A percentile compares a stretch with the other conserved stretches of the same genome.
phyloP scores from a whole-genome alignment of 148 eudicot species.

The Pharnaceum exiguum region DNA sequence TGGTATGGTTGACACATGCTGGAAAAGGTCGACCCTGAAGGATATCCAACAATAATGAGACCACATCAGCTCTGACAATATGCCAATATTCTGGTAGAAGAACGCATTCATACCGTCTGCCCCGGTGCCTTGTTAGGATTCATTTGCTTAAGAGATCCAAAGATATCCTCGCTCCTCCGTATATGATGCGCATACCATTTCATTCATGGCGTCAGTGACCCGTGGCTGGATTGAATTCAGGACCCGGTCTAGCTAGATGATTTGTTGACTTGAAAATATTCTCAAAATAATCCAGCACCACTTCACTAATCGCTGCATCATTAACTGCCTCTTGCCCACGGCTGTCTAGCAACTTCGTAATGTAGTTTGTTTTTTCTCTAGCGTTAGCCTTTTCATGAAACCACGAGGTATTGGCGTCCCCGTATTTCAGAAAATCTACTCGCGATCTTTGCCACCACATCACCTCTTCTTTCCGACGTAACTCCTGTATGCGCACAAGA shows the following conservation, averaged over 20 bases:
- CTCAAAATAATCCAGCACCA: too few species aligned
- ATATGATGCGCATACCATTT: not conserved
- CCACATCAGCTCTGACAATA: not conserved
- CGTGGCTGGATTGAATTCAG: not conserved
- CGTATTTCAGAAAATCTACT: not conserved
- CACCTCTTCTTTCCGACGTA: not conserved
- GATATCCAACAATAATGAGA: not conserved
- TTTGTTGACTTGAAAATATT: too few species aligned
- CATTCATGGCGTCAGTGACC: not conserved
- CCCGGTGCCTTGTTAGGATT: not conserved
- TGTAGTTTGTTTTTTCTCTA: not conserved
- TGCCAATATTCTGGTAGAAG: not conserved
- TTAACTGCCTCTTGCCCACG: not conserved
- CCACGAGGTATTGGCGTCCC: not conserved
- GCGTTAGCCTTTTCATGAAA: not conserved
- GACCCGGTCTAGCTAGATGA: not conserved
- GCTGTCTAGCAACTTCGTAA: not conserved
- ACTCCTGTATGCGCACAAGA: not conserved
- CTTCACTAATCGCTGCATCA: not conserved
- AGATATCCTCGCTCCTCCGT: not conserved
- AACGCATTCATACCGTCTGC: not conserved
- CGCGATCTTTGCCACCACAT: not conserved
- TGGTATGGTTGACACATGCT: not conserved
- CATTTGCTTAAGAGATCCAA: not conserved
- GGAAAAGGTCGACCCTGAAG: not conserved